Evolutionary conservation across 331 rosid species (phyloP).

Genomic region (Quercus lobata): DNA sequence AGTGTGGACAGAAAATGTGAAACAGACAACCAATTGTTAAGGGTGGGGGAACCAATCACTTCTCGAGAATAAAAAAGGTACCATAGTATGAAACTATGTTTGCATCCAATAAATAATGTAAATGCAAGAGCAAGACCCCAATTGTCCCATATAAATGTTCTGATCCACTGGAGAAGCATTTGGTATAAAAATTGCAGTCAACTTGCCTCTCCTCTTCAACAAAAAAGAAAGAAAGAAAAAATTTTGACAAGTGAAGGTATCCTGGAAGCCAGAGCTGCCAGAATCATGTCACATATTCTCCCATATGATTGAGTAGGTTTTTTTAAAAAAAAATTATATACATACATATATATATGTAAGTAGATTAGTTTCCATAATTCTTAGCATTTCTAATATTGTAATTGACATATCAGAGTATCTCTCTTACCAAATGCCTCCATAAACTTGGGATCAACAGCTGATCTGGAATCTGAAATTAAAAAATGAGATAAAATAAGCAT

Average conservation of each 20-base stretch:
- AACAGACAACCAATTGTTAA: background rate
- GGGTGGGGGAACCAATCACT: background rate
- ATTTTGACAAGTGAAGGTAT: background rate
- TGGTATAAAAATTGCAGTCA: background rate
- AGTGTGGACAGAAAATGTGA: background rate
- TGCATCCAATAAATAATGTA: background rate
- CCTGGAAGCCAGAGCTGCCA: background rate
- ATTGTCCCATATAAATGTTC: background rate
- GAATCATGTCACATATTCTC: background rate
- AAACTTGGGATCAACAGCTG: slow-evolving; percentile 71
- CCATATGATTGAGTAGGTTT: background rate
- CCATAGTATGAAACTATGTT: background rate
- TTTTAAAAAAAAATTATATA: no score
- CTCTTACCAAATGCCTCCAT: slow-evolving; percentile 84
- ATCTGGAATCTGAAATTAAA: slow-evolving; percentile 70
- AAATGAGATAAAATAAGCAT: slow-evolving; percentile 22
- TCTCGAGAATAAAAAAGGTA: background rate
- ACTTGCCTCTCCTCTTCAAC: background rate
- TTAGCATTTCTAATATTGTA: slow-evolving; percentile 3
- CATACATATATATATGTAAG: no score
- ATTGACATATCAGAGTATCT: slow-evolving; percentile 11
- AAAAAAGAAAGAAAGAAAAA: background rate
- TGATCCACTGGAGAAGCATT: background rate
- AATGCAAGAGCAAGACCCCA: background rate
- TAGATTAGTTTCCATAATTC: background rate